Evolutionary conservation across 345 rosid genomes (phyloP), one percentile per base, ranked within the genome.

Genomic region (Arabis hirsuta): DNA sequence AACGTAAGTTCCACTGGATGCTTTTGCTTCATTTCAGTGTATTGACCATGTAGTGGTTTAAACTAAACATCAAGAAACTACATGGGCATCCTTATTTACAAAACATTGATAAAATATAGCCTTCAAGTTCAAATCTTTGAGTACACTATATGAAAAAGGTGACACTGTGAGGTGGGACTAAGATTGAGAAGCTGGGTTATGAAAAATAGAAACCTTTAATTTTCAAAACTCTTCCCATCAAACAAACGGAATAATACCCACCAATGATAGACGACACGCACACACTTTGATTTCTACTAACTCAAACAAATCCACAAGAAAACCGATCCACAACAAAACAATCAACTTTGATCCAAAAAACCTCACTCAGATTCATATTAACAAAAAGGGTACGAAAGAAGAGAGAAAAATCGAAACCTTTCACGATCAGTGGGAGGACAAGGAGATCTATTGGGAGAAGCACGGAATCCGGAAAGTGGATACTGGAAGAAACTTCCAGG

Each of bases 401-500:
- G 44, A 62, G 45, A 50, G 52, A 50, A 41, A 50, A 61, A 60
- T 63, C 4, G 55, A n/a, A 76, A 90, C 96, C 96, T 90, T 39
- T 90, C 92, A 71, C 90, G 91, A 84, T 87, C 94, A 76, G 84
- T 51, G 20, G 93, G 87, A 57, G 81, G 73, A 74, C 91, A 82
- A 73, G 82, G 83, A 12, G 90, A 74, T 82, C 98, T 84, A 65
- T 81, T 90, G 46, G 97, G 96, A 80, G 98, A 88, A 76, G 96
- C 94, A 51, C 81, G 92, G 67, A 79, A 74, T 48, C 91, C 96
- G 12, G 96, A 79, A 12, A 90, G 92, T 52, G 97, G 92, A 67
- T 76, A 86, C 81, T 90, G 97, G 73, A 89, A 90, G 89, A 76
- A 93, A 77, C 97, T 90, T 62, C 97, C 94, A 0, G 91, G 85